These are phyloP conservation scores for Sporothrix pseudoabietina DNA, from an alignment of 2,329 filamentous ascomycete genomes.

Conservation along the genomic window DNA sequence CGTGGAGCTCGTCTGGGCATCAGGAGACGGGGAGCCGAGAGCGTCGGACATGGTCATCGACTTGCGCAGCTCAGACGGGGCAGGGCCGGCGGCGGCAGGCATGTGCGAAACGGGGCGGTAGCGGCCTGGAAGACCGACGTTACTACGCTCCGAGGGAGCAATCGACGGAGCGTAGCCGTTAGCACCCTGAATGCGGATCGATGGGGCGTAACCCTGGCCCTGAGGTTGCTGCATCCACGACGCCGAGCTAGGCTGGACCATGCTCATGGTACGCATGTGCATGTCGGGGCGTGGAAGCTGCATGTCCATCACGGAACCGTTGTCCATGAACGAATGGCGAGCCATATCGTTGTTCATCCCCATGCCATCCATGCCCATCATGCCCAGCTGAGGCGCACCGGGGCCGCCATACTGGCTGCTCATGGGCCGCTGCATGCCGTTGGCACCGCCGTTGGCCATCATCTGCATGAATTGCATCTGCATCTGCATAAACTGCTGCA, in stretches of 20 bases:
- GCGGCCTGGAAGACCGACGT: constrained; percentile 82
- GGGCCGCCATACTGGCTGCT: constrained; percentile 35
- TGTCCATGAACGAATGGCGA: constrained; percentile 52
- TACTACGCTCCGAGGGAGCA: constrained; percentile 93
- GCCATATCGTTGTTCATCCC: constrained; percentile 39
- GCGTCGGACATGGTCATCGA: constrained; percentile 51
- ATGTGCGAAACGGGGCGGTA: constrained; percentile 85
- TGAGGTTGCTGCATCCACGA: constrained; percentile 57
- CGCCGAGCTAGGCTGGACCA: constrained; percentile 70
- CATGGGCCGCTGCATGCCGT: constrained; percentile 36
- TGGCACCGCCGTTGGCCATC: constrained; percentile 54
- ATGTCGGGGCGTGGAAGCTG: constrained; percentile 46
- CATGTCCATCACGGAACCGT: constrained; percentile 49
- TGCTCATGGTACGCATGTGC: constrained; percentile 74
- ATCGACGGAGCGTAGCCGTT: constrained; percentile 82
- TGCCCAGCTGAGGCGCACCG: constrained; percentile 43
- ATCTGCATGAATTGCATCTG: constrained; percentile 94
- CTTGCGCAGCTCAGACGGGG: constrained; percentile 41
- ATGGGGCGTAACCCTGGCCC: constrained; percentile 52
- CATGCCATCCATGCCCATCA: constrained; percentile 46
- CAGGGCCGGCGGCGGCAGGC: constrained; percentile 42
- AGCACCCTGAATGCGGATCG: constrained; percentile 52
- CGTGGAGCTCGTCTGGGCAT: constrained; percentile 31
- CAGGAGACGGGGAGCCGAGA: constrained; percentile 32
- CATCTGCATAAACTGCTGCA: constrained; percentile 88